phyloP scores from a whole-genome alignment of 2,329 filamentous ascomycete genomes.

The Sporothrix brunneoviolacea region DNA sequence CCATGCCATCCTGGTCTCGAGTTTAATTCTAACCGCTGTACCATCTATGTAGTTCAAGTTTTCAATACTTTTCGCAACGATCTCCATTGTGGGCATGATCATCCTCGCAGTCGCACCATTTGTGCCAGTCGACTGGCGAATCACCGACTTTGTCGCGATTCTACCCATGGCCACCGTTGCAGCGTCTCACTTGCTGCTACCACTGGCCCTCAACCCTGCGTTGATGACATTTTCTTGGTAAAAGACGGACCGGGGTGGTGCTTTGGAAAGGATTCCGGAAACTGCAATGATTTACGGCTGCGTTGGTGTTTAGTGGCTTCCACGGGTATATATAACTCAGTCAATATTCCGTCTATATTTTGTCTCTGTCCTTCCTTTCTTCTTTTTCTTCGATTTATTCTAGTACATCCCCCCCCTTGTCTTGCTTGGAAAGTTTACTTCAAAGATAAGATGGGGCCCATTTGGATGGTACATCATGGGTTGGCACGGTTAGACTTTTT shows the following conservation, averaged over 20 bases:
- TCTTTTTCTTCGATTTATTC: not conserved
- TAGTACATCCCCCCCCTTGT: not conserved
- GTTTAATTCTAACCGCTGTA: no score
- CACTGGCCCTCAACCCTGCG: conserved; percentile 69
- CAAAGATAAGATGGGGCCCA: no score
- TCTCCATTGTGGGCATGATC: conserved; percentile 56
- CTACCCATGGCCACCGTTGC: conserved; percentile 68
- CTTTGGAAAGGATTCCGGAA: fast-evolving
- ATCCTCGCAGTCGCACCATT: conserved; percentile 57
- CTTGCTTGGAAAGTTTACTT: not conserved
- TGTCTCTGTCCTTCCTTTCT: not conserved
- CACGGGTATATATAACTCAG: no score
- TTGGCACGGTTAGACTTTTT: no score
- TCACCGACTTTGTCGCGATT: conserved; percentile 68
- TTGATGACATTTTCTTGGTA: conserved; percentile 76
- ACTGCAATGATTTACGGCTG: not conserved
- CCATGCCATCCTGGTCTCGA: not conserved
- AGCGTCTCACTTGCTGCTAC: conserved; percentile 62
- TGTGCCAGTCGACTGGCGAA: conserved; percentile 58
- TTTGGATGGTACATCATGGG: no score
- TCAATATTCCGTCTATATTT: no score
- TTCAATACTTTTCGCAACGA: conserved; percentile 55
- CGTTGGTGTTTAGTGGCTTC: not conserved
- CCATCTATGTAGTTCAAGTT: conserved; percentile 57
- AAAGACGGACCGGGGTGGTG: no score